A percentile compares a stretch with the other conserved stretches of the same genome.
Evolutionary conservation across 257 asterid species (phyloP).

Genomic region (Petunia secreta): DNA sequence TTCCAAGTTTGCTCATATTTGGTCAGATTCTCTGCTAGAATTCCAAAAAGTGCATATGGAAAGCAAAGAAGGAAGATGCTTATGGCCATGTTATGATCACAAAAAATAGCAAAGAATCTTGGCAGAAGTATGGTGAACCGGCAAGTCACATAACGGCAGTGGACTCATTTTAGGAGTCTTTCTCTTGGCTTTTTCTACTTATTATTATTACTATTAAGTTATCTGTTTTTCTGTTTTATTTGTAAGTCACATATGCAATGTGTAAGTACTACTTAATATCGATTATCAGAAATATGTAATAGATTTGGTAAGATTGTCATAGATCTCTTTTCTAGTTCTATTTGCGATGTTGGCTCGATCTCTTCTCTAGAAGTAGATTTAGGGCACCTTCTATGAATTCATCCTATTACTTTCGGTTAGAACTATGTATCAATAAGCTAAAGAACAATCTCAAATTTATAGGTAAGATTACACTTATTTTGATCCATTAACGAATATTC

Average conservation of each 20-base stretch:
- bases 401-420: no score
- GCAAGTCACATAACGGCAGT: slow-evolving; percentile 74
- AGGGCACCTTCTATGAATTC: no score
- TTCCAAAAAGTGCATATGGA: not conserved
- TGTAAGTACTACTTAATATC: not conserved
- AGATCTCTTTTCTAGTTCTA: not conserved
- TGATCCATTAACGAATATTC: no score
- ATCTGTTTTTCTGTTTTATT: not conserved
- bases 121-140: slow-evolving; percentile 43
- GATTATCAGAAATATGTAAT: not conserved
- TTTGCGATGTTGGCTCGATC: no score
- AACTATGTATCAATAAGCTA: no score
- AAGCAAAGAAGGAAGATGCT: not conserved
- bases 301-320: not conserved
- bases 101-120: slow-evolving; percentile 17
- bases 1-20: slow-evolving; percentile 34
- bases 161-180: slow-evolving; percentile 54
- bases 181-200: slow-evolving; percentile 39
- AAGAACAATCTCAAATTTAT: no score
- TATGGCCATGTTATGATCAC: not conserved
- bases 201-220: not conserved
- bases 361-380: no score
- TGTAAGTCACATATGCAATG: not conserved
- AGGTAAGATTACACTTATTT: no score
- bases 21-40: slow-evolving; percentile 6